Base-by-base conservation (phyloP, 116 monocot genomes). In the Trichopus zeylanicus region DNA sequence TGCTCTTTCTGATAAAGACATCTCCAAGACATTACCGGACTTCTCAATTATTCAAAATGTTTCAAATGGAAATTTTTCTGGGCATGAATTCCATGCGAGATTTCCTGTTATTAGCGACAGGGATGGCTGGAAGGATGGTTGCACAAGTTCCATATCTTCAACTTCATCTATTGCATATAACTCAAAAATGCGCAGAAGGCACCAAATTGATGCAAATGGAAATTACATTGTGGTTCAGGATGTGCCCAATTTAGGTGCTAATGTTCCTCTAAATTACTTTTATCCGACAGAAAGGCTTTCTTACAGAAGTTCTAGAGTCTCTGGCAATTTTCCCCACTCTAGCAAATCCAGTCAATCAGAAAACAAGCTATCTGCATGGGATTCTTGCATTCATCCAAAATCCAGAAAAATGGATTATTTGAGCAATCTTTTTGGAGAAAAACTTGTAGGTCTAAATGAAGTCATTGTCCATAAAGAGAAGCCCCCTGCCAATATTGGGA, bases 1-100 rank as follows among this genome's bases (percentile, higher is more conserved):
- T 61, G 73, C 86, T 25, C 52, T 76, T 31, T 75, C 83, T 34
- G 83, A 89, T 32, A 89, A 55, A 51, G 81, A 92, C 25, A 63
- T 28, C 22, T 46, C 55, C 29, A 61, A 24, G 29, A 55, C 21
- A 6, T 29, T 25, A 46, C 26, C 23, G 26, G 52, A 62, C 32
- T 27, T 49, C 48, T 31, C 21, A 11, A 12, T 16, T 46, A n/a
- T 20, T 35, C 53, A 42, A 51, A 70, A 67, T 47, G n/a, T 8
- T 65, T 46, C 63, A 27, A 20, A 42, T 55, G 68, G 32, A 27
- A 74, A 65, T 18, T 9, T 73, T 12, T 46, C 13, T 31, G 59
- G 48, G 29, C 51, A 67, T 31, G 73, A 57, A 31, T 11, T 10
- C 3, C 53, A 29, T 37, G 61, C 59, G 20, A 56, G 5, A 22